Evolutionary conservation across 305 asterid species (phyloP).

Genomic region (Nicotiana rustica): DNA sequence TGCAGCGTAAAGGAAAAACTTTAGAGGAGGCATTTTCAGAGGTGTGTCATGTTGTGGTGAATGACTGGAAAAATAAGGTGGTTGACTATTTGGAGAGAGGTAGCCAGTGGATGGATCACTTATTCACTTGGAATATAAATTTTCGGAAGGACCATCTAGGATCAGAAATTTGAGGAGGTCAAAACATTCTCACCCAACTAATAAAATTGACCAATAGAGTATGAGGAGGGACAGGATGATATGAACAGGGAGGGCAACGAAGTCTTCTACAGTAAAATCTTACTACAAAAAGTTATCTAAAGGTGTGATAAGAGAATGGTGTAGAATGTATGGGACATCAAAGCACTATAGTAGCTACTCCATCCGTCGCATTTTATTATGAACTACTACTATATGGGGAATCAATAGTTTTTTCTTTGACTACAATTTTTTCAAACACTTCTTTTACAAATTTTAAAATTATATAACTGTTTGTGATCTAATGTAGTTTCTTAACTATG

Average conservation of each 20-base stretch:
- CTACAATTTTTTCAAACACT: background rate
- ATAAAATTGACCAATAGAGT: background rate
- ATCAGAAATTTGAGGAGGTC: background rate
- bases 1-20: background rate
- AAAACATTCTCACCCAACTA: background rate
- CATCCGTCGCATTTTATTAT: background rate
- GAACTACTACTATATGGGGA: background rate
- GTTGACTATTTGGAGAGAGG: background rate
- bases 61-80: background rate
- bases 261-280: background rate
- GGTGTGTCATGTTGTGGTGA: background rate
- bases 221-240: background rate
- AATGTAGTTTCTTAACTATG: background rate
- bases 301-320: background rate
- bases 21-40: background rate
- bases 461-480: background rate
- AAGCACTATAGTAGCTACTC: background rate
- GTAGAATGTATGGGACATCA: background rate
- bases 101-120: background rate
- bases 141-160: background rate
- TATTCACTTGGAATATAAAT: background rate
- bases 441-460: no score
- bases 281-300: background rate
- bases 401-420: background rate
- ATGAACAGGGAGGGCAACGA: background rate